A percentile compares a stretch with the other conserved stretches of the same genome.
phyloP scores from a whole-genome alignment of 2,329 filamentous ascomycete species.

The Talaromyces albobiverticillius region DNA sequence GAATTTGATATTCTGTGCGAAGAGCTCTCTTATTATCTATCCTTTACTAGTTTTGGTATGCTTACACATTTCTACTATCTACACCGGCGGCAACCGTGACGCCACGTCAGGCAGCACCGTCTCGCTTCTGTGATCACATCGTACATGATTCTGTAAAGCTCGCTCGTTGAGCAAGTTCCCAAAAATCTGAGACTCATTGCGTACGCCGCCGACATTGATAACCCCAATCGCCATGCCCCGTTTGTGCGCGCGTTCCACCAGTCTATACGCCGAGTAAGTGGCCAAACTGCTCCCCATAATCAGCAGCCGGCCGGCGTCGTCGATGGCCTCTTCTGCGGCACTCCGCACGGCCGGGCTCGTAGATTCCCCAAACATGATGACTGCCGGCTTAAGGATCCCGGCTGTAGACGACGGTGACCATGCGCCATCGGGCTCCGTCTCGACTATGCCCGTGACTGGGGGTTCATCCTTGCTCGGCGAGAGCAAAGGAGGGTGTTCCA shows the following conservation, averaged over 20 bases:
- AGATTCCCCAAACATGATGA: constrained; percentile 95
- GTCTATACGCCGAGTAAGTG: constrained; percentile 90
- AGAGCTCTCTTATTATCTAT: too few species aligned
- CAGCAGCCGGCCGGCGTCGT: constrained; percentile 70
- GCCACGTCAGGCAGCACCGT: constrained; percentile 40
- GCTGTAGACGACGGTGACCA: constrained; percentile 65
- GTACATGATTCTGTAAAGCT: constrained; percentile 30
- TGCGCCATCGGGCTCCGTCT: constrained; percentile 76
- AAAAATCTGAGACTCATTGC: constrained; percentile 46
- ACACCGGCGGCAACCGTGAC: constrained; percentile 21
- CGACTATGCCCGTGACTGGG: constrained; percentile 50
- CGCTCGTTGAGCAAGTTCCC: constrained; percentile 23
- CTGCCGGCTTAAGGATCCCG: constrained; percentile 85
- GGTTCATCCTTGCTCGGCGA: constrained; percentile 48
- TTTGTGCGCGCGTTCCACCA: constrained; percentile 80
- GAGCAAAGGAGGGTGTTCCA: constrained; percentile 59
- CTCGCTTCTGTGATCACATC: constrained; percentile 43
- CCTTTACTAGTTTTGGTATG: too few species aligned
- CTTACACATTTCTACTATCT: too few species aligned
- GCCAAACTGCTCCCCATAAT: constrained; percentile 87
- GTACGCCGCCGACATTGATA: constrained; percentile 65
- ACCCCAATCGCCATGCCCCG: constrained; percentile 81
- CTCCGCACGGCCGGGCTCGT: constrained; percentile 68
- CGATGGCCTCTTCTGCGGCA: constrained; percentile 75
- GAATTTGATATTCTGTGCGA: too few species aligned